Percentiles rank a stretch among this genome's conserved stretches.
phyloP scores from a whole-genome alignment of 2,329 filamentous ascomycete genomes.

The Didymosphaeria variabile region DNA sequence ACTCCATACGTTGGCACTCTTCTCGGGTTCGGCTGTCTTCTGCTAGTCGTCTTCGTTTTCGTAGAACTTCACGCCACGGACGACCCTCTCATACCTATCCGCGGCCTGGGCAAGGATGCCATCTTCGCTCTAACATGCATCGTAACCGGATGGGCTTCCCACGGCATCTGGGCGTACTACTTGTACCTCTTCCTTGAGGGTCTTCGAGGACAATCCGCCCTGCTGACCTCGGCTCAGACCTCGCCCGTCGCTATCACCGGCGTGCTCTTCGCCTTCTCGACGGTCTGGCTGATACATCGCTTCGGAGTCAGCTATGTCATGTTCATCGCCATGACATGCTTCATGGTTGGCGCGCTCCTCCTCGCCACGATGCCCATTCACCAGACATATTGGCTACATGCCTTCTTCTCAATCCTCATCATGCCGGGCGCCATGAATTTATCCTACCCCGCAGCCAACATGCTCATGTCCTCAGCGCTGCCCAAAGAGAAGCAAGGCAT shows the following conservation, averaged over 20 bases:
- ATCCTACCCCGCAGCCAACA: constrained; percentile 48
- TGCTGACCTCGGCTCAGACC: constrained; percentile 35
- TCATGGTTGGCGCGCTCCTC: constrained; percentile 47
- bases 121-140: constrained; percentile 65
- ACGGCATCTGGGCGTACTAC: constrained; percentile 45
- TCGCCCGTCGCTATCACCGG: constrained; percentile 39
- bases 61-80: constrained; percentile 56
- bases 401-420: constrained; percentile 40
- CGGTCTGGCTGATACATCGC: constrained; percentile 36
- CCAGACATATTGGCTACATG: constrained; percentile 54
- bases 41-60: constrained; percentile 64
- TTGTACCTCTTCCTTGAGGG: constrained; percentile 38
- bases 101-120: constrained; percentile 57
- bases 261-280: constrained; percentile 35
- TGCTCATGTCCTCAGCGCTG: constrained; percentile 49
- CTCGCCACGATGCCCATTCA: constrained; percentile 48
- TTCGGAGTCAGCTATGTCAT: constrained; percentile 35
- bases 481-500: constrained; percentile 59
- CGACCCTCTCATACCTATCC: constrained; percentile 66
- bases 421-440: constrained; percentile 51
- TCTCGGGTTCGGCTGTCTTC: constrained; percentile 64
- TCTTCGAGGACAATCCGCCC: constrained; percentile 32
- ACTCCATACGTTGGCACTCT: constrained; percentile 63
- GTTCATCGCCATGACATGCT: constrained; percentile 38
- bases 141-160: constrained; percentile 50